These are phyloP conservation scores for Entomortierella lignicola DNA, from an alignment of 192 early-diverging fungal species.

Conservation along the genomic window DNA sequence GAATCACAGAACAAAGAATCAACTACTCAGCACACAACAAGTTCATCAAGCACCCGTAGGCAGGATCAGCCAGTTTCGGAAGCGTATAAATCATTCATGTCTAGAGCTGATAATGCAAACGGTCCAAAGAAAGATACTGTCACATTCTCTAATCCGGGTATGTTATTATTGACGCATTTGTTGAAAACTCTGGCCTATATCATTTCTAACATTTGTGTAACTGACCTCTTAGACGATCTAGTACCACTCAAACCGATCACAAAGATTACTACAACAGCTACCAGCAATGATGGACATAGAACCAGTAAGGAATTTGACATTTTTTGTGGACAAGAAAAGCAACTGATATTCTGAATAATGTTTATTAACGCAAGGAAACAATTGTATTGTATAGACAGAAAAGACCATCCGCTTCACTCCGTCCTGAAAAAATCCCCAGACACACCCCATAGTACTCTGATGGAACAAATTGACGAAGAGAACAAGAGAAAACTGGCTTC, in stretches of 20 bases:
- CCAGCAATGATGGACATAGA: neutral
- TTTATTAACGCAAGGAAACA: neutral
- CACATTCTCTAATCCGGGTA: conserved; percentile 12
- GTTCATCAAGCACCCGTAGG: neutral
- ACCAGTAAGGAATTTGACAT: neutral
- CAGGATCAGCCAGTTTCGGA: conserved; percentile 20
- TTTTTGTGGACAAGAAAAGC: no score
- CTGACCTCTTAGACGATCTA: conserved; percentile 1
- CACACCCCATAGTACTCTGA: conserved; percentile 25
- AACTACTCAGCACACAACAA: neutral
- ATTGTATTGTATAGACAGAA: neutral
- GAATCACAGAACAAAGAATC: conserved; percentile 24
- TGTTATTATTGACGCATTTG: neutral
- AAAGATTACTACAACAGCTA: conserved; percentile 5
- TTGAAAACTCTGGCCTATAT: neutral
- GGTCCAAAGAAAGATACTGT: conserved; percentile 3
- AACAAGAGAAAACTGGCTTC: conserved; percentile 58
- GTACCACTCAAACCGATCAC: conserved; percentile 2
- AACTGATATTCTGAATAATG: no score
- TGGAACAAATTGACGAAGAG: conserved; percentile 66
- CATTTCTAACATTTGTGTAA: no score
- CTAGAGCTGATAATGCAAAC: neutral
- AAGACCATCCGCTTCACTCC: conserved; percentile 19
- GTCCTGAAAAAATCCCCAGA: conserved; percentile 44
- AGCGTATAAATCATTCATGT: conserved; percentile 16